Base-by-base conservation (phyloP, 2,329 filamentous ascomycete species). In the Exophiala lecanii-corni region DNA sequence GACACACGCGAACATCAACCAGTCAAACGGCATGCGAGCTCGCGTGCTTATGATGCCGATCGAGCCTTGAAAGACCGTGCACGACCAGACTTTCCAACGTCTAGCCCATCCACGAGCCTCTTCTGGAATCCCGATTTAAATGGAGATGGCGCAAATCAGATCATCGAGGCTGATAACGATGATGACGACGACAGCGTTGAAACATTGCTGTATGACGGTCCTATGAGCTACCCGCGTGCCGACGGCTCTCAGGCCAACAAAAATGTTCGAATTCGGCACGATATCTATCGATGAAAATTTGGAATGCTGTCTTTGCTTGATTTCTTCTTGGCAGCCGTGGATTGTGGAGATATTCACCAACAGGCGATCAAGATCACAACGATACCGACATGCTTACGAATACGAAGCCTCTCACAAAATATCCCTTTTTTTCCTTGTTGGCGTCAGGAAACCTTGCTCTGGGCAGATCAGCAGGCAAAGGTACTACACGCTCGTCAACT, bases 91-190 rank as follows among this genome's bases (percentile, higher is more conserved):
- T 17, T 12, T 20, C 33, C 10, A 18, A 13, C 9, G 15, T 5
- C 4, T 30, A 17, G 7, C 10, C 12, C 15, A 9, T 18, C 20
- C 18, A 23, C 17, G 10, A 10, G 5, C 12, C 5, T 15, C 3
- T 31, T 9, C 23, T 19, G 20, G 13, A 20, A 16, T 18, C 23
- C 12, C 9, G 34, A 28, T 6, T 19, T 16, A 5, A 13, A 13
- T 18, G 32, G 34, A 18, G 42, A 31, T 6, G 12, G 7, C 12
- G 36, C 19, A 3, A 28, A 39, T n/a, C 36, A 45, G 7, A 31
- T 20, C 4, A 45, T 45, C 28, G 43, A 45, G 21, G 36, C 31
- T 3, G 43, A 37, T 16, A 23, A 35, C 9, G 43, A 17, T 34
- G 28, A 31, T 19, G 43, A 41, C 3, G 43, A 41, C 3, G 43